phyloP scores from a whole-genome alignment of 768 basidiomycete genomes.

The Peribolospora baueri region DNA sequence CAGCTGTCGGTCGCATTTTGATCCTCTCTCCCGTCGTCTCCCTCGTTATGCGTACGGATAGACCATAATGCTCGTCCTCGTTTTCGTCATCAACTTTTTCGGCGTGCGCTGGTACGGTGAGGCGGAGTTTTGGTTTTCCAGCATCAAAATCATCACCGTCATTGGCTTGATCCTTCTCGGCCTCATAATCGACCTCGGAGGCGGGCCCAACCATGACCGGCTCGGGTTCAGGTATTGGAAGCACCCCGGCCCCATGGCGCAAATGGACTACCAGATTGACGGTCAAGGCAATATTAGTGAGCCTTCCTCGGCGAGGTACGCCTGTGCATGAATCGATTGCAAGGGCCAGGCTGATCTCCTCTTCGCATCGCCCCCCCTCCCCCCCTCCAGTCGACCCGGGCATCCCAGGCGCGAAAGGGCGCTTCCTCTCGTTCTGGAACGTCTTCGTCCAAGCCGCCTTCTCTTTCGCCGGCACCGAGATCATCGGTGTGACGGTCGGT shows the following conservation, averaged over 20 bases:
- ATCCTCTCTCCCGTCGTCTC: constrained; percentile 26
- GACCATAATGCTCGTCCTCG: constrained; percentile 18
- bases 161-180: constrained; percentile 26
- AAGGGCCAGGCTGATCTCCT: background rate
- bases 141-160: constrained; percentile 18
- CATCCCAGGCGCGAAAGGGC: constrained; percentile 15
- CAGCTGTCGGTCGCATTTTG: constrained; percentile 22
- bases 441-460: constrained; percentile 37
- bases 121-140: constrained; percentile 15
- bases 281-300: background rate
- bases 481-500: constrained; percentile 47
- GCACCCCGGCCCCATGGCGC: constrained; percentile 3
- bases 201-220: constrained; percentile 31
- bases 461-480: constrained; percentile 54
- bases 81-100: constrained; percentile 31
- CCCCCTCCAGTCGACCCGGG: constrained; percentile 1
- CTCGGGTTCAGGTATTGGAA: constrained; percentile 25
- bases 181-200: constrained; percentile 34
- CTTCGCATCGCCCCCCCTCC: background rate
- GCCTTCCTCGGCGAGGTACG: background rate
- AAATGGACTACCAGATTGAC: constrained; percentile 4
- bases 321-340: background rate
- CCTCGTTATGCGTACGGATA: constrained; percentile 10
- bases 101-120: constrained; percentile 11
- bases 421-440: constrained; percentile 22